Percentiles rank a stretch among this genome's conserved stretches.
Conservation (phyloP, 2,329 filamentous ascomycete genomes). For the Botrytis cinerea region DNA sequence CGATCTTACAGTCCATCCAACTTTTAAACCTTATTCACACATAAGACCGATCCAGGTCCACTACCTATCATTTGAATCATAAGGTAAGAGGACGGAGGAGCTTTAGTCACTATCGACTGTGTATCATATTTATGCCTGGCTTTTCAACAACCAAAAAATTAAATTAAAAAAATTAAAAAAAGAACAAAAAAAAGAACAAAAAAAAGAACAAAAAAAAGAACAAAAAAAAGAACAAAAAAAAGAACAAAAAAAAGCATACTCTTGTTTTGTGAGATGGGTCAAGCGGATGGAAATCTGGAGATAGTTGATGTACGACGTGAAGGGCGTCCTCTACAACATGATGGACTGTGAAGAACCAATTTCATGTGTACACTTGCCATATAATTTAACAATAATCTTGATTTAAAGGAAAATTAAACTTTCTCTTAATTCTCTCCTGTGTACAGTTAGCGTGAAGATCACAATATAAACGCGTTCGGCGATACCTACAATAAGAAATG, state of each 20-base stretch:
- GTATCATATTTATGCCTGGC: not conserved
- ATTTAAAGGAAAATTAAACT: not conserved
- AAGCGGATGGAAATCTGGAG: not conserved
- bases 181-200: too few species aligned
- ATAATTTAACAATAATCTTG: not conserved
- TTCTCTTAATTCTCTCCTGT: not conserved
- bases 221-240: too few species aligned
- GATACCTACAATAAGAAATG: not conserved
- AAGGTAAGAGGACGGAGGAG: not conserved
- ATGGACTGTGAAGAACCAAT: not conserved
- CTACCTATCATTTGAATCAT: not conserved
- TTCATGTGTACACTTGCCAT: not conserved
- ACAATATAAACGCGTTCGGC: not conserved
- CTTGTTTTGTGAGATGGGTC: not conserved
- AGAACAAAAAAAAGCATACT: not conserved
- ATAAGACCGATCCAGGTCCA: not conserved
- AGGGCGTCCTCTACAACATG: not conserved
- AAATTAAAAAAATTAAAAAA: too few species aligned
- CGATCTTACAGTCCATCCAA: not conserved
- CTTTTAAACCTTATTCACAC: not conserved
- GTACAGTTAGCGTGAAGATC: not conserved
- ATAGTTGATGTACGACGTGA: not conserved
- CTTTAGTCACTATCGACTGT: not conserved
- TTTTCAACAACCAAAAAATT: too few species aligned
- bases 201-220: too few species aligned